Conservation (phyloP, 495 filamentous ascomycete genomes). For the Hapsidospora chrysogenum region DNA sequence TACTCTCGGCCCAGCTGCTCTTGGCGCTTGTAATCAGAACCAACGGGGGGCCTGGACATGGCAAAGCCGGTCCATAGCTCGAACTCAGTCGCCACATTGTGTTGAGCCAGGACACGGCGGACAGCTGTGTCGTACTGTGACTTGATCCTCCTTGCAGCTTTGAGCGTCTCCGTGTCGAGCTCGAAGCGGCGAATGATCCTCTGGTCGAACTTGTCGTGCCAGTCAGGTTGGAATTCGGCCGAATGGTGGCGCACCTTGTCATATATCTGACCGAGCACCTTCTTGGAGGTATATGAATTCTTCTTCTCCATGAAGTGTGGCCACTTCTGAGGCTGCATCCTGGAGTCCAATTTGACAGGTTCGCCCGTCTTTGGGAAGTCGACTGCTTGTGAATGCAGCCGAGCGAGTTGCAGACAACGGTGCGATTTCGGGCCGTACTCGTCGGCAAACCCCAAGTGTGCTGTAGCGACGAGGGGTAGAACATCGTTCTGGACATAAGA, state of each 20-base stretch:
- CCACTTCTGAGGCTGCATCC: slow-evolving; percentile 42
- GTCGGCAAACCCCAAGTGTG: slow-evolving; percentile 73
- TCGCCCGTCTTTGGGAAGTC: slow-evolving; percentile 87
- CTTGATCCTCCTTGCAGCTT: slow-evolving; percentile 50
- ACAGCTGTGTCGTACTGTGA: slow-evolving; percentile 59
- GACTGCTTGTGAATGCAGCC: slow-evolving; percentile 77
- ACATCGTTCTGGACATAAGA: slow-evolving; percentile 86
- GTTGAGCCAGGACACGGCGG: slow-evolving; percentile 68
- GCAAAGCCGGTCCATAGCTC: slow-evolving; percentile 82
- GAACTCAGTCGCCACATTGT: slow-evolving; percentile 76
- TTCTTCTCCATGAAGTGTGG: slow-evolving; percentile 89
- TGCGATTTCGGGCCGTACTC: slow-evolving; percentile 35
- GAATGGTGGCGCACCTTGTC: slow-evolving; percentile 32
- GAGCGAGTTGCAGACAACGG: slow-evolving; percentile 42
- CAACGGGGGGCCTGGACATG: slow-evolving; percentile 45
- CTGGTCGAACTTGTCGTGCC: slow-evolving; percentile 54
- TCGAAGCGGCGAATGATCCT: slow-evolving; percentile 54
- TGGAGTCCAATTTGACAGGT: slow-evolving; percentile 47
- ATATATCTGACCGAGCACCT: slow-evolving; percentile 70
- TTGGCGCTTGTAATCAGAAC: slow-evolving; percentile 67
- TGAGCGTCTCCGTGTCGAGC: slow-evolving; percentile 33
- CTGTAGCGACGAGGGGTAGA: slow-evolving; percentile 61
- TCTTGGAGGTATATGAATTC: slow-evolving; percentile 45
- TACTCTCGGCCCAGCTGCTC: slow-evolving; percentile 63
- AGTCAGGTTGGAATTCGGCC: slow-evolving; percentile 53